Evolutionary conservation across 768 basidiomycete genomes (phyloP), one percentile per base, ranked within the genome.

Genomic region (Sporobolomyces roseus): DNA sequence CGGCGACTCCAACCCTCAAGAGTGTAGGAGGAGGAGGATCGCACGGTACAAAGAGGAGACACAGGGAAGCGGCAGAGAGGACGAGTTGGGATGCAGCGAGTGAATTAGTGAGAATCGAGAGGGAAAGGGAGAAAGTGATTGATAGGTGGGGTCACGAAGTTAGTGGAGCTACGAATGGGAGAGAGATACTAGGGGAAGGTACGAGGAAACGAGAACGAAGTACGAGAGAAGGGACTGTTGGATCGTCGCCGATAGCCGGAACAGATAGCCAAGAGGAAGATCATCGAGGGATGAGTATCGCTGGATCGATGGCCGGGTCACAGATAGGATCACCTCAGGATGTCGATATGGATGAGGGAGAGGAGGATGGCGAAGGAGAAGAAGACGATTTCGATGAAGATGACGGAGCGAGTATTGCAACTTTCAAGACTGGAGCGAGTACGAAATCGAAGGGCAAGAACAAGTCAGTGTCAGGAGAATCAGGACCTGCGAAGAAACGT

Each of bases 401-500:
- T 32, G 56, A 64, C 53, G 68, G 13, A 45, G 52, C 43, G 32
- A 21, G 68, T 58, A 63, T 60, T 41, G 68, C 33, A 52, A 48
- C 41, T 3, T 27, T 53, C 29, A 25, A 49, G 33, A 69, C 51
- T 27, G 58, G 62, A 23, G 33, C 48, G 9, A 68, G 62, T 30
- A 56, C 55, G 27, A 48, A 60, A 23, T 60, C 58, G 32, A 60
- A 53, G 59, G 36, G 45, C 12, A 60, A 46, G 41, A 48, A 23
- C n/a, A 58, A 19, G 19, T 29, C 48, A 10, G 50, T 32, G 33
- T 48, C 54, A 4, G 52, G 5, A 8, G 65, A 33, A 12, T 49
- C 46, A 19, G 71, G 59, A 25, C 66, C 66, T 4, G 68, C 65
- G 21, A 73, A 73, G 68, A 76, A 77, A 62, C 84, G 90, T 63